Evolutionary conservation across 2,329 filamentous ascomycete genomes (phyloP).

Genomic region (Colletotrichum brevisporum): DNA sequence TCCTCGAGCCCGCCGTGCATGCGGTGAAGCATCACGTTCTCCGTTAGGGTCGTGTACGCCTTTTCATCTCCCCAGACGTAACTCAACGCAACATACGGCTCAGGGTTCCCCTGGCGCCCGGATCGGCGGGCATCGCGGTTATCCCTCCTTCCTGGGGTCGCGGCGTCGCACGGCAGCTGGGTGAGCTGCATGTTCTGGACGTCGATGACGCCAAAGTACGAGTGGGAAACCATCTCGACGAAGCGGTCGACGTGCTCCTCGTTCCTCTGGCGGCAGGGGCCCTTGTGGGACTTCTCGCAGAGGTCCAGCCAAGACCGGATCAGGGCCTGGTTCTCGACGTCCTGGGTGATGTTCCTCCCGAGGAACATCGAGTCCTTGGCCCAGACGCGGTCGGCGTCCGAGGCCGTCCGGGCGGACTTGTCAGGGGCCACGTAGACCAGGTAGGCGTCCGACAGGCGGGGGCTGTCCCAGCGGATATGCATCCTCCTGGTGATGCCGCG

Average conservation of each 20-base stretch:
- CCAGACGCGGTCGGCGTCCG: constrained; percentile 26
- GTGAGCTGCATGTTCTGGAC: constrained; percentile 34
- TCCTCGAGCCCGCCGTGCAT: constrained; percentile 19
- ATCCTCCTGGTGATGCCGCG: constrained; percentile 20
- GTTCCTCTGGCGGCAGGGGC: neutral
- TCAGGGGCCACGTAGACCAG: constrained; percentile 17
- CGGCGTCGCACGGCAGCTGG: neutral
- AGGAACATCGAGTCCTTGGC: constrained; percentile 24
- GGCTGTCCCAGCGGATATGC: constrained; percentile 20
- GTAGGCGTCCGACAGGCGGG: constrained; percentile 8
- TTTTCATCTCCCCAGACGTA: constrained; percentile 56
- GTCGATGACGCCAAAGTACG: constrained; percentile 31
- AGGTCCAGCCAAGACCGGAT: constrained; percentile 29
- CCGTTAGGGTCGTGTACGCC: constrained; percentile 20
- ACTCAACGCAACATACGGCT: constrained; percentile 60
- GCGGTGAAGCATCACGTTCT: constrained; percentile 19
- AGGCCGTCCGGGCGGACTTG: constrained; percentile 8
- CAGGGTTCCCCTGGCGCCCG: constrained; percentile 33
- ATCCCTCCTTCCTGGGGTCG: neutral
- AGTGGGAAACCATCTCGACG: constrained; percentile 24
- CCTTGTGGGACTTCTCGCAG: constrained; percentile 19
- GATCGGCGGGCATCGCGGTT: neutral
- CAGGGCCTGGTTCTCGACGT: constrained; percentile 27
- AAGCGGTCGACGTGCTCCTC: neutral
- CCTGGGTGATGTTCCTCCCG: constrained; percentile 9